phyloP scores from a whole-genome alignment of 2,329 filamentous ascomycete species.

The Monilinia laxa region DNA sequence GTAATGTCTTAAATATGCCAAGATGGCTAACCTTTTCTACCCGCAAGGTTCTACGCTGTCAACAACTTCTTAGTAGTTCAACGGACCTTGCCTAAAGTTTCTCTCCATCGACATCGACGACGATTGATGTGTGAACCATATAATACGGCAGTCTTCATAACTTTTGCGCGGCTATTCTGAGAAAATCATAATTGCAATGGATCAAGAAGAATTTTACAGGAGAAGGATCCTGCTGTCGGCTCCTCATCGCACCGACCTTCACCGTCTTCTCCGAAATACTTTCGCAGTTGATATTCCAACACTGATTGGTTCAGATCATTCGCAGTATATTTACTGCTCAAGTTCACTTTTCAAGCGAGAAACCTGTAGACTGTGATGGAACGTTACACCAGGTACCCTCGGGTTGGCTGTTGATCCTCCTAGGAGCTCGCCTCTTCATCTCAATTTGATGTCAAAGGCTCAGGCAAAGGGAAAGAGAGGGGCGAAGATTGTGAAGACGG shows the following conservation, averaged over 20 bases:
- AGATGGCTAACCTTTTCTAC: conserved; percentile 3
- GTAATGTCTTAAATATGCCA: conserved; percentile 19
- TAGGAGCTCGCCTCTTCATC: conserved; percentile 20
- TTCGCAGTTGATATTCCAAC: neutral
- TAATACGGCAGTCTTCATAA: conserved; percentile 2
- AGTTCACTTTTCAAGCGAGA: conserved; percentile 2
- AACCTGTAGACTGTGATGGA: conserved; percentile 11
- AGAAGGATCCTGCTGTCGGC: conserved; percentile 6
- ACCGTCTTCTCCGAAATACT: conserved; percentile 10
- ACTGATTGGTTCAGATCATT: conserved; percentile 10
- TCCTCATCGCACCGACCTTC: conserved; percentile 5
- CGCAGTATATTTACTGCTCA: neutral
- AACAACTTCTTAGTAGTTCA: conserved; percentile 11
- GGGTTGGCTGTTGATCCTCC: conserved; percentile 16
- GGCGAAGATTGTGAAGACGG: conserved; percentile 4
- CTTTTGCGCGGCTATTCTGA: conserved; percentile 20
- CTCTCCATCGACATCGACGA: conserved; percentile 3
- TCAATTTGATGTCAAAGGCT: neutral
- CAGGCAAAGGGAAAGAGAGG: neutral
- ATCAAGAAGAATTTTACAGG: neutral
- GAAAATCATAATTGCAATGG: neutral
- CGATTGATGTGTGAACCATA: neutral
- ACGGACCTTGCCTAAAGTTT: conserved; percentile 20
- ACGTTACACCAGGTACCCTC: conserved; percentile 19
- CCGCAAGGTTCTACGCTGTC: conserved; percentile 8